Evolutionary conservation across 768 basidiomycete species (phyloP), one percentile per base, ranked within the genome.

Genomic region (Tricholoma flavovirens): DNA sequence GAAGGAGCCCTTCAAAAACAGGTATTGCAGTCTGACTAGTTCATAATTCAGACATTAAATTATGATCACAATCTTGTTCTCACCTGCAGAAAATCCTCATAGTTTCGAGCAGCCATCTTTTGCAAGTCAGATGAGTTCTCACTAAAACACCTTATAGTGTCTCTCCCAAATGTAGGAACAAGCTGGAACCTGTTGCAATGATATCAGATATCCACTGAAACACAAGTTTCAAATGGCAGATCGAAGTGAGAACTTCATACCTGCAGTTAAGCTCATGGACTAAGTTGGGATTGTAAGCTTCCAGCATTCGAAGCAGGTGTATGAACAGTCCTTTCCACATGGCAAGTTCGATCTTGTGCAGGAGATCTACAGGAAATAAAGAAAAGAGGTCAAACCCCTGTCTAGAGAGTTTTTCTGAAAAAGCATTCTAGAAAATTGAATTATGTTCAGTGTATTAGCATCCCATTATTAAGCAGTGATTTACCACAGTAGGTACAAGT

Each of bases 41-140:
- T 40, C 17, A 40, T 17, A 40, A 19, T n/a, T 19, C 12, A 29
- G 29, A 17, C 38, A 40, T 40, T 17, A 17, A 19, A 40, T 29
- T n/a, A 17, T 17, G 38, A 29, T 17, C 19, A 43, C 38, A n/a
- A 40, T 4, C 11, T 5, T 40, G 21, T 21, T 6, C 53, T 56
- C 11, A 61, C 73, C 62, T 73, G 71, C 0, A 73, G 56, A 1
- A 71, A 43, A 17, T 74, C 67, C 30, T 71, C 66, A 42, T 64
- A 72, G 35, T 72, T 62, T 0, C 57, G 56, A 2, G 67, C 71
- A 4, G 64, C 60, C 1, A 62, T 54, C 4, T 67, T 61, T 35
- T 62, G 57, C 51, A 67, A 52, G 2, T 66, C 63, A 0, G 65
- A 59, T 0, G 65, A 55, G 45, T 67, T 66, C 0, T 46, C 24